Base-by-base conservation (phyloP, 1,139 yeast species). In the Taphrina populina region DNA sequence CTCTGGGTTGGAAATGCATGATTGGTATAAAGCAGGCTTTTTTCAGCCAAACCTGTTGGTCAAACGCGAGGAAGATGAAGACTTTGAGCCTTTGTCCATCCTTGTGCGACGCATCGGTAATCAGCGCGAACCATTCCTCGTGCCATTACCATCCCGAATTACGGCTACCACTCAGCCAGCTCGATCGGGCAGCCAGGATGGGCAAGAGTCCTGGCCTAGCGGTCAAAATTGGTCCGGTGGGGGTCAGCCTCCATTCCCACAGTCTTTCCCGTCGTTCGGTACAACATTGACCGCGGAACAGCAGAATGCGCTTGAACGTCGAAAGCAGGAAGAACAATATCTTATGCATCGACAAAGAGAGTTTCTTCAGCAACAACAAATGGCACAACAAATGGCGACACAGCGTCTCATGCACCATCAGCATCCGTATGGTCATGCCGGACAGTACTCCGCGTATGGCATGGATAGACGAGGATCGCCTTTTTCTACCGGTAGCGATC, bases 1-100 rank as follows among this genome's bases (percentile, higher is more conserved):
- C 67, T 75, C 75, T 53, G 88, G 94, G 1, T 70, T 73, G 24
- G 70, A 78, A 72, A 87, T 87, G 95, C 94, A 86, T 62, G 80
- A 75, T 53, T 87, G 95, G 95, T 78, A 77, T 60, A 67, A 76
- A 4, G 79, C 77, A 29, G 82, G 83, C 1, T 85, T 84, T 69
- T 74, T 87, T 61, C 73, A 72, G 52, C 74, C 74, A 13, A 80
- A 78, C 58, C 71, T 87, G 61, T 71, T 72, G 46, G 73, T 87
- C 57, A 76, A 85, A 60, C 76, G 90, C 39, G 64, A 62, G 2
- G 73, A 71, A 40, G 74, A 71, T 45, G 30, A 58, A 1, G 71
- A 67, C 29, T 73, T 63, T 56, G 62, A 64, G 34, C 61, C 68
- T 5, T 63, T 72, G 26, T 65, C 64, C 24, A 69, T 68, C 30